Evolutionary conservation across 768 basidiomycete genomes (phyloP).

Genomic region (Chiua virens): DNA sequence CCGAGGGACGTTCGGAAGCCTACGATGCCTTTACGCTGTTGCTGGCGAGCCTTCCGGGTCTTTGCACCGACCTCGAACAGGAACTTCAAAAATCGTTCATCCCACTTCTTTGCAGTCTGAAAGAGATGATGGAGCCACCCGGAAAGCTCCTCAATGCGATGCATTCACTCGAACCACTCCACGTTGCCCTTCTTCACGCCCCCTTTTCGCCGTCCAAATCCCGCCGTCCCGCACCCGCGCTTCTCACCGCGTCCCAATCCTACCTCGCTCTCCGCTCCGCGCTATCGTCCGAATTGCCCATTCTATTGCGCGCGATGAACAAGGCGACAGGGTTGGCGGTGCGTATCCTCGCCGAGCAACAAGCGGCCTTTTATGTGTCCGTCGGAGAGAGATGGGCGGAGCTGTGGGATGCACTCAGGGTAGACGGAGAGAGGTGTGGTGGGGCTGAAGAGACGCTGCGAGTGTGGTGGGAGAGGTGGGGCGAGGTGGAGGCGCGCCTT

Average conservation of each 20-base stretch:
- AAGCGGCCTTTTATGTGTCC: conserved; percentile 58
- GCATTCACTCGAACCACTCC: conserved; percentile 71
- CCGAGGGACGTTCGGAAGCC: conserved; percentile 49
- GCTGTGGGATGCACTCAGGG: conserved; percentile 82
- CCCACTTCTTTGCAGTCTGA: conserved; percentile 55
- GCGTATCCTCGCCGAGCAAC: conserved; percentile 52
- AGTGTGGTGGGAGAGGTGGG: conserved; percentile 72
- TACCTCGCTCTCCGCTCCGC: conserved; percentile 78
- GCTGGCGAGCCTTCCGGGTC: conserved; percentile 54
- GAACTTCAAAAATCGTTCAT: conserved; percentile 55
- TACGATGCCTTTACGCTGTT: conserved; percentile 69
- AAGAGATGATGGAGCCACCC: conserved; percentile 61
- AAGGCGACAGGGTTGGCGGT: conserved; percentile 57
- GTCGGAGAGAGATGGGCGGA: conserved; percentile 68
- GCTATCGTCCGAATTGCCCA: conserved; percentile 68
- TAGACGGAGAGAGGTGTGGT: conserved; percentile 68
- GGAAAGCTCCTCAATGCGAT: conserved; percentile 68
- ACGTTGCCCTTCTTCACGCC: conserved; percentile 67
- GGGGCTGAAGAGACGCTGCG: conserved; percentile 66
- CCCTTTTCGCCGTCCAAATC: conserved; percentile 56
- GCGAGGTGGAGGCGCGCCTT: conserved; percentile 57
- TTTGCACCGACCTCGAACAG: conserved; percentile 52
- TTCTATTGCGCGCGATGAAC: conserved; percentile 57
- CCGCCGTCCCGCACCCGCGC: conserved; percentile 57
- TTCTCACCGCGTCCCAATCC: conserved; percentile 72